A percentile compares a stretch with the other conserved stretches of the same genome.
These are phyloP conservation scores for Suhomyces sp. DNA, from an alignment of 805 yeast genomes.

Conservation along the genomic window DNA sequence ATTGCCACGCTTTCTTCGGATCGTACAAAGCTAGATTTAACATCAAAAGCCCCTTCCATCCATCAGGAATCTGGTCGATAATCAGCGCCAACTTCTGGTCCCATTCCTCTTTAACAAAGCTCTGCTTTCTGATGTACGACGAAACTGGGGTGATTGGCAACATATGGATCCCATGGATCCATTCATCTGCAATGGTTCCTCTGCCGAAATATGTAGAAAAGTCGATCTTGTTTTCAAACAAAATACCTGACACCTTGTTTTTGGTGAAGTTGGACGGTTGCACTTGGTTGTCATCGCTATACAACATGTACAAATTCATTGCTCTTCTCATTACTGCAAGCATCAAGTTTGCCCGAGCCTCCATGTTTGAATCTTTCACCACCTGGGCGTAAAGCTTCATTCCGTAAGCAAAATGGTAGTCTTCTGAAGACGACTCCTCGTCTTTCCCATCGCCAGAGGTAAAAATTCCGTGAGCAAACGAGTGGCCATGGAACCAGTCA, in stretches of 20 bases:
- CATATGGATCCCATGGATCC: slow-evolving; percentile 78
- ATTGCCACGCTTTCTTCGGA: slow-evolving; percentile 49
- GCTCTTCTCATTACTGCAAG: slow-evolving; percentile 56
- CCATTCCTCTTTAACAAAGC: slow-evolving; percentile 66
- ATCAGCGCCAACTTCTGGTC: slow-evolving; percentile 44
- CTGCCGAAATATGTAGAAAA: slow-evolving; percentile 75
- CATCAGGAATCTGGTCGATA: slow-evolving; percentile 51
- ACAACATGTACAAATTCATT: slow-evolving; percentile 55
- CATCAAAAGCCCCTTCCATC: slow-evolving; percentile 73
- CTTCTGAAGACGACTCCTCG: slow-evolving; percentile 73
- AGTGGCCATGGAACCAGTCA: slow-evolving; percentile 77
- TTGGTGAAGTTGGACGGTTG: slow-evolving; percentile 55
- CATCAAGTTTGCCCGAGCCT: slow-evolving; percentile 55
- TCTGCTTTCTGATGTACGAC: slow-evolving; percentile 52
- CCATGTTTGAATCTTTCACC: slow-evolving; percentile 51
- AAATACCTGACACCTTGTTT: slow-evolving; percentile 70
- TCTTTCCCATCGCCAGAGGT: slow-evolving; percentile 74
- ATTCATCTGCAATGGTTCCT: slow-evolving; percentile 54
- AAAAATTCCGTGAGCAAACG: slow-evolving; percentile 74
- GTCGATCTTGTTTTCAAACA: slow-evolving; percentile 70
- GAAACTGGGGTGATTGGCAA: slow-evolving; percentile 70
- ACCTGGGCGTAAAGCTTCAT: slow-evolving; percentile 64
- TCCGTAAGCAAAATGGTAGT: slow-evolving; percentile 68
- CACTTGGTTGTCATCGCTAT: slow-evolving; percentile 48
- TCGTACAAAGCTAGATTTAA: slow-evolving; percentile 73